These are phyloP conservation scores for Fusarium abutilonis DNA, from an alignment of 2,329 filamentous ascomycete genomes.

Conservation along the genomic window DNA sequence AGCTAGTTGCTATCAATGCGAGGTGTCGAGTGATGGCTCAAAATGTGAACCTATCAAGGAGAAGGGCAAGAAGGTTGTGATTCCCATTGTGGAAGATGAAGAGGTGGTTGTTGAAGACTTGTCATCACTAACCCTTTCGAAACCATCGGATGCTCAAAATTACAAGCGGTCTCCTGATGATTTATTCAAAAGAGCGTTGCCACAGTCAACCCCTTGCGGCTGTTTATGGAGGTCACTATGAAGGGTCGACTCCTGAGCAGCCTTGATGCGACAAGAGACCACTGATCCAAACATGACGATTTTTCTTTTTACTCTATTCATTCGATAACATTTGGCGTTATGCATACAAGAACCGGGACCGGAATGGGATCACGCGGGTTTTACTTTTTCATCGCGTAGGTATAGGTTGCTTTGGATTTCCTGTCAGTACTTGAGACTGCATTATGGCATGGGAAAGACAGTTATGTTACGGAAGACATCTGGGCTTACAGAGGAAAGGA, in stretches of 20 bases:
- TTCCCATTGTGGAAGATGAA: constrained; percentile 56
- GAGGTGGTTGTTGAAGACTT: not conserved
- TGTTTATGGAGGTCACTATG: constrained; percentile 64
- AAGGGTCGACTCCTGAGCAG: not conserved
- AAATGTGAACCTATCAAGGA: constrained; percentile 51
- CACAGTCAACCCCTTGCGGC: constrained; percentile 58
- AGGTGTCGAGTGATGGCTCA: constrained; percentile 54
- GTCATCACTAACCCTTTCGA: constrained; percentile 3
- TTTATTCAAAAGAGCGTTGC: constrained; percentile 25
- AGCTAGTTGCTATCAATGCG: constrained; percentile 61
- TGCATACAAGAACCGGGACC: constrained; percentile 17
- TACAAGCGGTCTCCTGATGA: constrained; percentile 24
- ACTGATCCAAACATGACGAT: constrained; percentile 4
- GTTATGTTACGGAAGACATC: constrained; percentile 24
- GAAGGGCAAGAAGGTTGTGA: constrained; percentile 53
- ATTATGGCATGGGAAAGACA: constrained; percentile 21
- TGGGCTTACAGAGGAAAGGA: constrained; percentile 23
- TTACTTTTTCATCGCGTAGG: constrained; percentile 11
- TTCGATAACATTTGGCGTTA: constrained; percentile 26
- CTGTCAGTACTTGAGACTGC: constrained; percentile 33
- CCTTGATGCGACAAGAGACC: not conserved
- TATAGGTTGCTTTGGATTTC: constrained; percentile 15
- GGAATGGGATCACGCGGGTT: constrained; percentile 21
- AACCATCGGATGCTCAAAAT: not conserved
- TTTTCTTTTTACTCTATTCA: constrained; percentile 9